phyloP scores from a whole-genome alignment of 768 basidiomycete species.

The Leccinum olivaceopallidum region DNA sequence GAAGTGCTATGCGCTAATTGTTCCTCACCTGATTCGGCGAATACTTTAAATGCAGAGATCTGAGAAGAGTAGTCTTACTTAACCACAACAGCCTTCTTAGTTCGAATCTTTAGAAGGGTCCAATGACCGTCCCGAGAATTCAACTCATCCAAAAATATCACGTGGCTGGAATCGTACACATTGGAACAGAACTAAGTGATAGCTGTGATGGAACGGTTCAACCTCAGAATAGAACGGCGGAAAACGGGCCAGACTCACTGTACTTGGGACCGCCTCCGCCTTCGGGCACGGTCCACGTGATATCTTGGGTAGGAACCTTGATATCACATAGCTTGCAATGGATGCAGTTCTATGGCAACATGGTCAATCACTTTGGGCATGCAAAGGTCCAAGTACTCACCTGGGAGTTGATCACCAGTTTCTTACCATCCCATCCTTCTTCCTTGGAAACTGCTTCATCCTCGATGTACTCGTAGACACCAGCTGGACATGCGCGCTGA shows the following conservation, averaged over 20 bases:
- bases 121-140: not conserved
- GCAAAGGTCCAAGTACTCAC: constrained; percentile 38
- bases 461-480: constrained; percentile 95
- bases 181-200: constrained; percentile 16
- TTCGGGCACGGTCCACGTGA: constrained; percentile 96
- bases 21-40: not conserved
- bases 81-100: not conserved
- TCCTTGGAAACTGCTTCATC: constrained; percentile 50
- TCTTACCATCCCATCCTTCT: constrained; percentile 77
- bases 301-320: constrained; percentile 96
- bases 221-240: not conserved
- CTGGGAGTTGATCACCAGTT: constrained; percentile 95
- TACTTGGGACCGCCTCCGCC: constrained; percentile 97
- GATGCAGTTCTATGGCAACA: constrained; percentile 68
- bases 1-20: not conserved
- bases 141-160: not conserved
- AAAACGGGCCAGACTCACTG: constrained; percentile 45
- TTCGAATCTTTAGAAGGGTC: not conserved
- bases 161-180: not conserved
- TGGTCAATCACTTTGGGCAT: not conserved
- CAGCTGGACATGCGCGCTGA: constrained; percentile 90
- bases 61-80: not conserved
- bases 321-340: constrained; percentile 96
- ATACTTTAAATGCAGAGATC: not conserved
- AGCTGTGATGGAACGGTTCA: constrained; percentile 4